Conservation (phyloP, 805 yeast species). For the Sugiyamaella marilandica region DNA sequence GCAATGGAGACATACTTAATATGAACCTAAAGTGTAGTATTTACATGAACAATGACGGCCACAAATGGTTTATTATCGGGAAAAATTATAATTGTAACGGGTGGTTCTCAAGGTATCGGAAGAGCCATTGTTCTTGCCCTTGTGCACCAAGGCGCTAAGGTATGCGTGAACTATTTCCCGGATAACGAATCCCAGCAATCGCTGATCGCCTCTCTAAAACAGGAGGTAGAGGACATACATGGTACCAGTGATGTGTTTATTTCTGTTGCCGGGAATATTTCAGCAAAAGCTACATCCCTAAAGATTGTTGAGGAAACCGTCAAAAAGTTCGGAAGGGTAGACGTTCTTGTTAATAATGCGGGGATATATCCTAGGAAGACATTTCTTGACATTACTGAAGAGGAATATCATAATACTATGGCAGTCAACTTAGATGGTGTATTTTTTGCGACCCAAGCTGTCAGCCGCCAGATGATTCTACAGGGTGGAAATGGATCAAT, state of each 20-base stretch:
- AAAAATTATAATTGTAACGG: slow-evolving; percentile 88
- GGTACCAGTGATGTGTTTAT: slow-evolving; percentile 70
- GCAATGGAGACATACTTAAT: no score
- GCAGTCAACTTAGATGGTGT: slow-evolving; percentile 82
- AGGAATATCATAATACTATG: slow-evolving; percentile 76
- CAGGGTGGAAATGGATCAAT: slow-evolving; percentile 48
- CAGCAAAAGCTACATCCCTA: slow-evolving; percentile 73
- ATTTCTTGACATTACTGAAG: slow-evolving; percentile 75
- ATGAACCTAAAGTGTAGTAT: no score
- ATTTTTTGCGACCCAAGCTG: slow-evolving; percentile 74
- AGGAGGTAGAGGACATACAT: slow-evolving; percentile 48
- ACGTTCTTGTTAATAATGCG: slow-evolving; percentile 85
- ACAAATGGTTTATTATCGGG: slow-evolving; percentile 45
- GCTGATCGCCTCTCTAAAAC: slow-evolving; percentile 32
- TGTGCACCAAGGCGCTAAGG: slow-evolving; percentile 91
- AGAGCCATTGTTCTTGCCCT: slow-evolving; percentile 79
- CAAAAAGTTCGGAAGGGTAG: slow-evolving; percentile 73
- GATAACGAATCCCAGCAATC: slow-evolving; percentile 8
- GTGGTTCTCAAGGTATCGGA: slow-evolving; percentile 94
- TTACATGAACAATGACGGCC: no score
- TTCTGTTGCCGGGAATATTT: slow-evolving; percentile 71
- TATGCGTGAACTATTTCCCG: slow-evolving; percentile 73
- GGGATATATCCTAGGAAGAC: slow-evolving; percentile 91
- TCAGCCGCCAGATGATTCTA: slow-evolving; percentile 40
- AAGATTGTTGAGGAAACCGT: slow-evolving; percentile 74